Evolutionary conservation across 306 rosid species (phyloP).

Genomic region (Heteromeles arbutifolia): DNA sequence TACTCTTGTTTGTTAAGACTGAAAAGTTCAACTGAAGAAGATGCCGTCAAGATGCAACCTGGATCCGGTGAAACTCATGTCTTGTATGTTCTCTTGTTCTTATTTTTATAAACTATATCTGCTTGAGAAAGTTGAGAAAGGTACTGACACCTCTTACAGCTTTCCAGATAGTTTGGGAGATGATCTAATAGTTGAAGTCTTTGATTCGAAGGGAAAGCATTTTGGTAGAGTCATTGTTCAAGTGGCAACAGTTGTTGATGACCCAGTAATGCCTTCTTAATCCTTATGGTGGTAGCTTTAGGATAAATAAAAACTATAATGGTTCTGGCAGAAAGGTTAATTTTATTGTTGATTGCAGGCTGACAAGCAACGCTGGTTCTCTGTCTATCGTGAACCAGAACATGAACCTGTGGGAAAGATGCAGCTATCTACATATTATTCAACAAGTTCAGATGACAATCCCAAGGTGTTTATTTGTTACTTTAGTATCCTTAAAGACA

Average conservation of each 20-base stretch:
- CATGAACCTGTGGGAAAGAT: constrained; percentile 84
- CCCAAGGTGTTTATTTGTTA: constrained; percentile 55
- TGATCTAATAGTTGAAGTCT: constrained; percentile 82
- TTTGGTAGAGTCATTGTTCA: constrained; percentile 73
- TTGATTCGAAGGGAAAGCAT: constrained; percentile 88
- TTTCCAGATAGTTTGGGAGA: constrained; percentile 95
- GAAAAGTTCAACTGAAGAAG: constrained; percentile 80
- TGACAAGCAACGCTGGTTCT: constrained; percentile 97
- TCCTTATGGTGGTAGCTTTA: not conserved
- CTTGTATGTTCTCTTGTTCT: constrained; percentile 53
- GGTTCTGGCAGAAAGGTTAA: constrained; percentile 18
- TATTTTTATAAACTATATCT: constrained; percentile 2
- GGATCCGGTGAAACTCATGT: constrained; percentile 89
- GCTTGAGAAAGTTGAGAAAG: constrained; percentile 30
- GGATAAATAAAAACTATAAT: constrained; percentile 11
- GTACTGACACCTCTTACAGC: constrained; percentile 64
- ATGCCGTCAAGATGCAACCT: constrained; percentile 77
- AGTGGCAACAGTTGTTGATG: constrained; percentile 78
- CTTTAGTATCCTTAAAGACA: not conserved
- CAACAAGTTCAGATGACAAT: constrained; percentile 74
- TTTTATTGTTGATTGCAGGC: constrained; percentile 51
- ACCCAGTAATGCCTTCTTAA: constrained; percentile 52
- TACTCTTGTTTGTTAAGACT: constrained; percentile 72
- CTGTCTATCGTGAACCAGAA: constrained; percentile 66
- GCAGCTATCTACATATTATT: constrained; percentile 68